Percentiles rank a stretch among this genome's conserved stretches.
Conservation (phyloP, 1,139 yeast genomes). For the Hemisphaericaspora subhashii region DNA sequence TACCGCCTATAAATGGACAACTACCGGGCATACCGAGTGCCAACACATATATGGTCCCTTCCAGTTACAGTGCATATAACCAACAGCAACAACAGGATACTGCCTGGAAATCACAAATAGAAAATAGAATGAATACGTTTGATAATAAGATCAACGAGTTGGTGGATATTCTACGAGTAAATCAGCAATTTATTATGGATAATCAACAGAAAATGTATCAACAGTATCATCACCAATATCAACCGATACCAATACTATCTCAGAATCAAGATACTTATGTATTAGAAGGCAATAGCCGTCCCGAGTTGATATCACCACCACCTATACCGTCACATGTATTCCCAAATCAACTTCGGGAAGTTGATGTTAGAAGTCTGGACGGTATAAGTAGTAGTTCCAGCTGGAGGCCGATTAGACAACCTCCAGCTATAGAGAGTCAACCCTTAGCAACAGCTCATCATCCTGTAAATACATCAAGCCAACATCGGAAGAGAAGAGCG, state of each 20-base stretch:
- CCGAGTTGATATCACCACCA: conserved; percentile 1
- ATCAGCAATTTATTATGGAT: conserved; percentile 30
- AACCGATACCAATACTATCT: conserved; percentile 6
- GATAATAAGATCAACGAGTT: conserved; percentile 48
- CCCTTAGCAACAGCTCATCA: conserved; percentile 1
- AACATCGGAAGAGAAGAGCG: not conserved
- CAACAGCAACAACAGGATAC: conserved; percentile 9
- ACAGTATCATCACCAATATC: conserved; percentile 13
- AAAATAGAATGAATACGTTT: conserved; percentile 43
- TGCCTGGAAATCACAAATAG: conserved; percentile 48
- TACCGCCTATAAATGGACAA: not conserved
- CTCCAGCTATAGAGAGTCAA: not conserved
- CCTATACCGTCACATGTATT: conserved; percentile 3
- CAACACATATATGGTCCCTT: conserved; percentile 1
- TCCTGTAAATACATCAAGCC: not conserved
- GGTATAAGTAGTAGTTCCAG: no score
- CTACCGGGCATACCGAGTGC: conserved; percentile 3
- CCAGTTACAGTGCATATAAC: not conserved
- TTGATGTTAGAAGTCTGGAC: no score
- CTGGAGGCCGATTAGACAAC: no score
- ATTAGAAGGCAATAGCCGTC: not conserved
- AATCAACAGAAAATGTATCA: conserved; percentile 17
- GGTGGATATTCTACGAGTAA: conserved; percentile 35
- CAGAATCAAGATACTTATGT: not conserved
- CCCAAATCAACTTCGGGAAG: conserved; percentile 6